Evolutionary conservation across 345 rosid genomes (phyloP).

Genomic region (Hevea brasiliensis): DNA sequence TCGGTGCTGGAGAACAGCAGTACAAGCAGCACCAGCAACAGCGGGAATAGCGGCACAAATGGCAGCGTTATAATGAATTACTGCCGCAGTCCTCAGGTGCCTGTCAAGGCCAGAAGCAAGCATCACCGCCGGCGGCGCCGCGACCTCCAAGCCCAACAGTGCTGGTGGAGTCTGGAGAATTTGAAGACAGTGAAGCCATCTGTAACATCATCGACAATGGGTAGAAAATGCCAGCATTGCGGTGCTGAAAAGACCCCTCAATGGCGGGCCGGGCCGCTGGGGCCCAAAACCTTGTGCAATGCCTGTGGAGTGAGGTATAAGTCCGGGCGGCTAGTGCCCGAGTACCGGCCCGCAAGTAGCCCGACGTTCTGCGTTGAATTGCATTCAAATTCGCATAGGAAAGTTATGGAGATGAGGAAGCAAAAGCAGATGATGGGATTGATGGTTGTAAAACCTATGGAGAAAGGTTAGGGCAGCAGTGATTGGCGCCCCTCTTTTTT

Average conservation of each 20-base stretch:
- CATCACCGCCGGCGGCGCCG: conserved; percentile 41
- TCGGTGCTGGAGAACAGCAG: conserved; percentile 67
- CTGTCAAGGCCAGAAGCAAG: conserved; percentile 68
- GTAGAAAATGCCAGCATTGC: conserved; percentile 84
- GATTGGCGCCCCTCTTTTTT: not conserved
- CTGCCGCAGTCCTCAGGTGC: conserved; percentile 42
- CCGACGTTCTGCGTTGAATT: conserved; percentile 58
- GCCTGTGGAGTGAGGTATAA: conserved; percentile 88
- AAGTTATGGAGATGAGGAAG: conserved; percentile 78
- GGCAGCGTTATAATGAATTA: conserved; percentile 36
- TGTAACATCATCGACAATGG: conserved; percentile 29
- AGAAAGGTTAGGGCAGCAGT: conserved; percentile 34
- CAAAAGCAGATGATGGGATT: conserved; percentile 41
- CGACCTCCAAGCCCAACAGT: conserved; percentile 25
- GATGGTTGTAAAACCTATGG: conserved; percentile 41
- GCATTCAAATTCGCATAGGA: conserved; percentile 86
- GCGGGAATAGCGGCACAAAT: conserved; percentile 13
- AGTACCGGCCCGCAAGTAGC: conserved; percentile 79
- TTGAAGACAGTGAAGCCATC: conserved; percentile 15
- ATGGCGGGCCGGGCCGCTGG: conserved; percentile 81
- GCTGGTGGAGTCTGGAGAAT: conserved; percentile 35
- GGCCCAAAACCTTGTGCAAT: conserved; percentile 82
- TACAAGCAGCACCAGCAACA: conserved; percentile 37
- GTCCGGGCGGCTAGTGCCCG: conserved; percentile 81
- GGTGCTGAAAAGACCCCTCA: conserved; percentile 87